Evolutionary conservation across 257 asterid genomes (phyloP).

Genomic region (Nicotiana tabacum): DNA sequence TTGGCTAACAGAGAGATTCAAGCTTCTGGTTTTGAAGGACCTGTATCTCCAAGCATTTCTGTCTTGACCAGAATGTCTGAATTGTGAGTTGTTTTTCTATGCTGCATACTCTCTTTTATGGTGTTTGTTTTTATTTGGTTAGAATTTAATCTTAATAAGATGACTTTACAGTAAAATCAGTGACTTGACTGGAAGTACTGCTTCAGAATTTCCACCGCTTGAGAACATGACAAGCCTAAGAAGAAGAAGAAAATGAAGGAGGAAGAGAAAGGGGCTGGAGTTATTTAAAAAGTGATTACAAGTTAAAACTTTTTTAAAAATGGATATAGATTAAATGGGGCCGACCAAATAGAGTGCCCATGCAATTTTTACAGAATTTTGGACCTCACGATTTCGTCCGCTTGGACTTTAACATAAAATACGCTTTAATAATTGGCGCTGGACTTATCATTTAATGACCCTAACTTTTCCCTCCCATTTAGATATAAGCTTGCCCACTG

Average conservation of each 20-base stretch:
- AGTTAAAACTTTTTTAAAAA: too few species aligned
- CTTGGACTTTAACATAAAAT: too few species aligned
- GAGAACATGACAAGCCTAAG: not conserved
- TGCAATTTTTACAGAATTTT: too few species aligned
- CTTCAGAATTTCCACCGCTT: constrained; percentile 8
- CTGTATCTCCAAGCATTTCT: constrained; percentile 1
- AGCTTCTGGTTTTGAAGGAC: constrained; percentile 14
- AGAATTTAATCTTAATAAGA: not conserved
- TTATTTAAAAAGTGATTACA: too few species aligned
- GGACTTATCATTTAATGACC: not conserved
- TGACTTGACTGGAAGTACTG: constrained; percentile 4
- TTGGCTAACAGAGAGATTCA: constrained; percentile 9
- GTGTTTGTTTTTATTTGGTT: not conserved
- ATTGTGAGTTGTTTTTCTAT: constrained; percentile 4
- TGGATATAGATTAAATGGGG: too few species aligned
- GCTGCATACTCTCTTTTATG: not conserved
- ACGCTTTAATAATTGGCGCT: too few species aligned
- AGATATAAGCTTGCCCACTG: too few species aligned
- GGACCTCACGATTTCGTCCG: too few species aligned
- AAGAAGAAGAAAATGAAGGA: not conserved
- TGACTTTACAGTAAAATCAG: not conserved
- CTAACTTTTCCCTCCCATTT: not conserved
- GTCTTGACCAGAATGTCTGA: not conserved
- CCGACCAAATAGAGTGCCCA: too few species aligned
- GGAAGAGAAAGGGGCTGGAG: too few species aligned